A percentile compares a stretch with the other conserved stretches of the same genome.
These are phyloP conservation scores for Exutisphaerella laricina DNA, from an alignment of 2,329 filamentous ascomycete genomes.

Conservation along the genomic window DNA sequence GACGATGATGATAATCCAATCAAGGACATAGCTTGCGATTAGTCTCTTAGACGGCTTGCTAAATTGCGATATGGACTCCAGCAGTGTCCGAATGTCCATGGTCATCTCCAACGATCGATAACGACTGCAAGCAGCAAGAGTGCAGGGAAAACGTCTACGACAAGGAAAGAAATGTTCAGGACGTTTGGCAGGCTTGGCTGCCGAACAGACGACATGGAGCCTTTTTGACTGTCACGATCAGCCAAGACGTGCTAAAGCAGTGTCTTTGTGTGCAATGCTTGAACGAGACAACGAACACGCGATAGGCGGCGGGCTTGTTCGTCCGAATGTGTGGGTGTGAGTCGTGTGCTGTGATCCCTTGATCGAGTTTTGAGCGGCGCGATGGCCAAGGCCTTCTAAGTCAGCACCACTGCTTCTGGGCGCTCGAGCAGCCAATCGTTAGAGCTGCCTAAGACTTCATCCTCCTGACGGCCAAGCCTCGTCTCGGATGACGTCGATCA, in stretches of 20 bases:
- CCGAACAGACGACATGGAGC: too few species aligned
- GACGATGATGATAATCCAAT: slow-evolving; percentile 63
- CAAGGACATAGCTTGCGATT: slow-evolving; percentile 62
- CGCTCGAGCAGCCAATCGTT: too few species aligned
- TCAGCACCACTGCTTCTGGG: too few species aligned
- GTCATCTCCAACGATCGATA: too few species aligned
- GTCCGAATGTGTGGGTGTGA: slow-evolving; percentile 3
- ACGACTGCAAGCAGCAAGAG: background rate
- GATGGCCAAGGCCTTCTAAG: background rate
- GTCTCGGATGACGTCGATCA: too few species aligned
- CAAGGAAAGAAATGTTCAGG: slow-evolving; percentile 1
- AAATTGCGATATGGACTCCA: slow-evolving; percentile 12
- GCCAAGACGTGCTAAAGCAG: background rate
- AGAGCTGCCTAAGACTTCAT: too few species aligned
- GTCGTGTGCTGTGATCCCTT: slow-evolving; percentile 3
- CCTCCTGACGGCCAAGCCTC: too few species aligned
- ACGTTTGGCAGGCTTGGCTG: too few species aligned
- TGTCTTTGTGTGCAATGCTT: background rate
- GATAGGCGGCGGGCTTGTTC: background rate
- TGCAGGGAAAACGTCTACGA: background rate
- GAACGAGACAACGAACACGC: background rate
- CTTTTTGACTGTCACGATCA: too few species aligned
- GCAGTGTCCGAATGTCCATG: too few species aligned
- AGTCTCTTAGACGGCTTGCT: slow-evolving; percentile 34
- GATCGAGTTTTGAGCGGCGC: background rate